Evolutionary conservation across 23 red algal species (phyloP).

Genomic region (Gracilaria vermiculophylla): DNA sequence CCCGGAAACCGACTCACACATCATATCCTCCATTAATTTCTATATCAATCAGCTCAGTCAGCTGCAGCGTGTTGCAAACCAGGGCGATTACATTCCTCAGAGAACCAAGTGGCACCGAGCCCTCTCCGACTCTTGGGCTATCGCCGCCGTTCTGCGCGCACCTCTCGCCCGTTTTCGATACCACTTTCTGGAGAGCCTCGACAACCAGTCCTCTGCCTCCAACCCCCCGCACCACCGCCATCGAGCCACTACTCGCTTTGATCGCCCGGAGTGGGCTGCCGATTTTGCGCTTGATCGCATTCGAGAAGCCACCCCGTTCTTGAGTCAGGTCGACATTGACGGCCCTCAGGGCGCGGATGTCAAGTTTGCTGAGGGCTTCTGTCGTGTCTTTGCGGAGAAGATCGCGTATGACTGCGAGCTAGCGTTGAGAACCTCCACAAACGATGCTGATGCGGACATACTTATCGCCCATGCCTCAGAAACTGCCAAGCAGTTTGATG

Average conservation of each 20-base stretch:
- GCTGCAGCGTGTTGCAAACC: slow-evolving; percentile 50
- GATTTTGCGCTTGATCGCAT: slow-evolving; percentile 73
- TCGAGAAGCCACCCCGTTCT: slow-evolving; percentile 58
- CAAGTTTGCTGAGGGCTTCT: slow-evolving; percentile 74
- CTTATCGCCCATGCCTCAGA: slow-evolving; percentile 64
- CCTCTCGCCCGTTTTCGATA: slow-evolving; percentile 75
- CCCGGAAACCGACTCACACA: slow-evolving; percentile 21
- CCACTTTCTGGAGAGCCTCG: slow-evolving; percentile 68
- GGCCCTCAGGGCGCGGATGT: slow-evolving; percentile 51
- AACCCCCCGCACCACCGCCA: not conserved
- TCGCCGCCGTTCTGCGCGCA: slow-evolving; percentile 65
- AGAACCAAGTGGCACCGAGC: slow-evolving; percentile 59
- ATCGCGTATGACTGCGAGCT: slow-evolving; percentile 68
- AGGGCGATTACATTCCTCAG: slow-evolving; percentile 31
- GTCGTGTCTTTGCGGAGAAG: slow-evolving; percentile 71
- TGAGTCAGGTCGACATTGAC: slow-evolving; percentile 43
- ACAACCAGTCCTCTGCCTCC: not conserved
- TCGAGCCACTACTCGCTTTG: slow-evolving; percentile 43
- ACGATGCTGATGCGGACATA: slow-evolving; percentile 57
- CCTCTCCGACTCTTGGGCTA: slow-evolving; percentile 59
- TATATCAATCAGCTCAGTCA: slow-evolving; percentile 50
- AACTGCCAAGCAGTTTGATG: slow-evolving; percentile 66
- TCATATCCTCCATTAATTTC: slow-evolving; percentile 44
- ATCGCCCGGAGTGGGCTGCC: slow-evolving; percentile 77
- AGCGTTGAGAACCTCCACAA: slow-evolving; percentile 35